Base-by-base conservation (phyloP, 345 rosid genomes). In the Salix dunnii region DNA sequence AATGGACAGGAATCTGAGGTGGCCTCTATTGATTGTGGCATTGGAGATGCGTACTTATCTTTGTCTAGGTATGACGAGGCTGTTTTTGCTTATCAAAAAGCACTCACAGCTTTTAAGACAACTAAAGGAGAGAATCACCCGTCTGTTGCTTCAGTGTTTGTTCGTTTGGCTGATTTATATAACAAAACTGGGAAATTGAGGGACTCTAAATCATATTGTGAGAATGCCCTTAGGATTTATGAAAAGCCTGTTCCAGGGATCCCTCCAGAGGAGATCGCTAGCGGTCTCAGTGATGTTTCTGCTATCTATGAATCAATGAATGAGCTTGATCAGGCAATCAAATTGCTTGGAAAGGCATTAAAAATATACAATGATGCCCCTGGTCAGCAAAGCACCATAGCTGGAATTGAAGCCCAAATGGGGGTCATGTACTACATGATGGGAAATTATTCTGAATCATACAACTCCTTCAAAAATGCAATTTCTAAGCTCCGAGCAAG, bases 361-460 rank as follows among this genome's bases (percentile, higher is more conserved):
- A 91, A 89, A 80, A 78, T 90, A 38, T 90, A 85, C 35, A 80
- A 81, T 14, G 85, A 88, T 49, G 85, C 88, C 38, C 96, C 90
- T 6, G 94, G 98, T 31, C 94, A 91, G 68, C 98, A 89, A 68
- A 88, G 89, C 73, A 90, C 92, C 11, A 77, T 90, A 67, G 97
- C 98, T 23, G 99, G 98, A 71, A 90, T 93, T 20, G 99, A 93
- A 82, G 92, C 97, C 31, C 97, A 92, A 83, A 89, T 96, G 85
- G 99, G 99, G 70, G 98, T 92, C 76, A 84, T 96, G 75, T 85
- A 85, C 77, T 96, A 90, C 84, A 92, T 96, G 99, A 83, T 86
- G 83, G 98, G 92, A 77, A 88, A 87, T 7, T 93, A 83, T 27
- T 42, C 88, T 0, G 97, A 96, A 21, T 90, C 97, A 61, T 92